These are phyloP conservation scores for Dimocarpus longan DNA, from an alignment of 345 rosid species.

Conservation along the genomic window DNA sequence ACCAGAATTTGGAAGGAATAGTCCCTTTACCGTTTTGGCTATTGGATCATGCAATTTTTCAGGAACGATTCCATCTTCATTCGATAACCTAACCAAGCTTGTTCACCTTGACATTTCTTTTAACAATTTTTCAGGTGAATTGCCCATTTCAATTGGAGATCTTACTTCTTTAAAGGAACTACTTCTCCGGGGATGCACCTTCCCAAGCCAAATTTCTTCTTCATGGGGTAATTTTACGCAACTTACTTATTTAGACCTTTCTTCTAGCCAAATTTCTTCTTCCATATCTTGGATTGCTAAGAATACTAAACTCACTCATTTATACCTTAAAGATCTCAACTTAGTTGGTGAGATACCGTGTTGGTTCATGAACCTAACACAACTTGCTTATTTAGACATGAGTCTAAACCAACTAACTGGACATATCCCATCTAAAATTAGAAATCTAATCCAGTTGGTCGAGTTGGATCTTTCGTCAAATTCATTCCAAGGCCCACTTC, in stretches of 20 bases:
- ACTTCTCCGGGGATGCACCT: background rate
- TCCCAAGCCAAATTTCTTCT: background rate
- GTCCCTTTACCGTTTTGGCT: too few relatives aligned
- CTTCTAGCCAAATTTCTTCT: too few relatives aligned
- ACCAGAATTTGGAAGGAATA: too few relatives aligned
- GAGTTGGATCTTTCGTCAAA: background rate
- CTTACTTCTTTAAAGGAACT: background rate
- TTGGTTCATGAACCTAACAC: background rate
- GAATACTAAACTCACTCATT: accelerated
- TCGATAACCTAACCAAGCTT: background rate
- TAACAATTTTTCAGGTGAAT: slow-evolving; percentile 1
- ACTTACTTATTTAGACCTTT: too few relatives aligned
- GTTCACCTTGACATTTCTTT: background rate
- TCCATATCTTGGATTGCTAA: too few relatives aligned
- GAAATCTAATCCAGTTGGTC: background rate
- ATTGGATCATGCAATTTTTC: background rate
- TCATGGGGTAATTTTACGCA: background rate
- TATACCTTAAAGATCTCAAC: background rate
- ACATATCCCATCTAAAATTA: too few relatives aligned
- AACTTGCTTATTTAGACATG: too few relatives aligned
- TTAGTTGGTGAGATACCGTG: slow-evolving; percentile 17
- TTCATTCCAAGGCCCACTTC: background rate
- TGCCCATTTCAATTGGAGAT: slow-evolving; percentile 21
- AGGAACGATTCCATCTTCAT: background rate
- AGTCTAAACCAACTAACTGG: too few relatives aligned